These are phyloP conservation scores for Fraxinus xanthoxyloides DNA, from an alignment of 305 asterid genomes.

Conservation along the genomic window DNA sequence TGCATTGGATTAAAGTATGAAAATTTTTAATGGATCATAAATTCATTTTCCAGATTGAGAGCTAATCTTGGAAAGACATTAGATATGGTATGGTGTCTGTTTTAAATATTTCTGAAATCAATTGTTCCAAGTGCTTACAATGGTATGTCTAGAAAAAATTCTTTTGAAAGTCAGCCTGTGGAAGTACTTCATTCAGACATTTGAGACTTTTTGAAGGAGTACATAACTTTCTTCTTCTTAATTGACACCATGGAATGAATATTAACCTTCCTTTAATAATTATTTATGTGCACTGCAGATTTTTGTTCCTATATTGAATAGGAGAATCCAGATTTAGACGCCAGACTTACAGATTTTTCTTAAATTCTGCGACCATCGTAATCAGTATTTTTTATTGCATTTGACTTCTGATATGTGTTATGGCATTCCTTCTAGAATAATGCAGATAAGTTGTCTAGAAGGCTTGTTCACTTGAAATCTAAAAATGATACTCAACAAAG, in stretches of 20 bases:
- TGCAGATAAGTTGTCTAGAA: slow-evolving; percentile 54
- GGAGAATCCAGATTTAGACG: background rate
- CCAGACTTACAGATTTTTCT: slow-evolving; percentile 2
- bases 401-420: slow-evolving; percentile 24
- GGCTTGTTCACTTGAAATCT: slow-evolving; percentile 54
- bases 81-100: background rate
- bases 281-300: background rate
- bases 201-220: background rate
- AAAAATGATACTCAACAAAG: slow-evolving; percentile 38
- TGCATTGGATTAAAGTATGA: background rate
- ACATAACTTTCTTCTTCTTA: background rate
- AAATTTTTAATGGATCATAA: background rate
- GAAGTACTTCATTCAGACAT: background rate
- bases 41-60: background rate
- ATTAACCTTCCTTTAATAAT: background rate
- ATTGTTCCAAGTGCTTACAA: background rate
- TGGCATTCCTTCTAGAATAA: slow-evolving; percentile 44
- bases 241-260: background rate
- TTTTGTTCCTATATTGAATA: slow-evolving; percentile 6
- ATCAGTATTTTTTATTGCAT: slow-evolving; percentile 3
- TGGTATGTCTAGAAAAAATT: background rate
- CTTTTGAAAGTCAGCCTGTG: background rate
- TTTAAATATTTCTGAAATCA: background rate
- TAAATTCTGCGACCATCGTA: slow-evolving; percentile 8
- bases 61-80: background rate